Base-by-base conservation (phyloP, 2,329 filamentous ascomycete genomes). In the Trichoderma sp. region DNA sequence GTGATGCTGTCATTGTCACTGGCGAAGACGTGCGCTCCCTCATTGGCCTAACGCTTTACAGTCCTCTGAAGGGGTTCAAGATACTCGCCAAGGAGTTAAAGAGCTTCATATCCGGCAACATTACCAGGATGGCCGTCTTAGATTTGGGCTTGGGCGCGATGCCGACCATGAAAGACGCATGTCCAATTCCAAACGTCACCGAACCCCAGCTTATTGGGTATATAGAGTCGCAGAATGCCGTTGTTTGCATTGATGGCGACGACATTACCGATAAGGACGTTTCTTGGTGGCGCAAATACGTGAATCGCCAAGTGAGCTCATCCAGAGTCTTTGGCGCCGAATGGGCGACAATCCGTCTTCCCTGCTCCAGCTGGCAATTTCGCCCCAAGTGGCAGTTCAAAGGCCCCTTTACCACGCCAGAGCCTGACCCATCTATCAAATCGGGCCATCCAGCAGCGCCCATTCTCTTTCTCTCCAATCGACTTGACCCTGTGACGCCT, bases 401-500 rank as follows among this genome's bases (percentile, higher is more conserved):
- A 16, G 79, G 79, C 0, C 79, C 79, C 5, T 81, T 78, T 37
- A 74, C 72, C 5, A 76, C 76, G 1, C 78, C 77, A 1, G 16
- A 70, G 35, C 47, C 74, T 3, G 72, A 76, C 19, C 60, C 78
- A 10, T 43, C 72, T 31, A n/a, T 74, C 2, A 68, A 71, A 2
- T 70, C 71, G 14, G 80, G 75, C 8, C 76, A 72, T 49, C 83
- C 83, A 0, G 74, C 75, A 0, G 80, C 80, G 4, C 83, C 84
- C 4, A 70, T 85, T 31, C 73, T 86, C 33, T 84, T 84, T 73
- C 71, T 85, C 4, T 77, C 79, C 13, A 82, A 81, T 65, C 71
- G 76, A 6, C 77, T 81, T 7, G 83, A 85, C 68, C 84, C 84
- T 14, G 81, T 84, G 13, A 85, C 84, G 31, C 84, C 84, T 5